A percentile compares a stretch with the other conserved stretches of the same genome.
Evolutionary conservation across 106 monocot species (phyloP).

Genomic region (Alisma plantagoaquatica): DNA sequence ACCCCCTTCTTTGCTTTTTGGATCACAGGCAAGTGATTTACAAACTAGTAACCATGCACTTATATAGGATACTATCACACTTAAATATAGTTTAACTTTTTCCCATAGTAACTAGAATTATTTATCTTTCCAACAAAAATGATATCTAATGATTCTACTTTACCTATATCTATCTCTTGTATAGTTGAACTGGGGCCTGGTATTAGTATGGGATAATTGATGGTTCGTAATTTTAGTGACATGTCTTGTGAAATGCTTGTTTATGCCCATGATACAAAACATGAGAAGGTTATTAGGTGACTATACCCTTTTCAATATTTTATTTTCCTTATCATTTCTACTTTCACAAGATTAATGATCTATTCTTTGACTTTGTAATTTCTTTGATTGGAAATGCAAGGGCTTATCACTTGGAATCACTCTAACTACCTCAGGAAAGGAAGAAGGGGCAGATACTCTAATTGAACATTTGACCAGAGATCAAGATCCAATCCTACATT

Average conservation of each 20-base stretch:
- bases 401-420: slow-evolving; percentile 88
- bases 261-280: slow-evolving; percentile 99
- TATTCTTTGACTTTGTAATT: too few species aligned
- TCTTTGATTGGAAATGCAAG: slow-evolving; percentile 11
- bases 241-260: slow-evolving; percentile 97
- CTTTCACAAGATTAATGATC: too few species aligned
- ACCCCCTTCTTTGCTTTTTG: too few species aligned
- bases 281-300: slow-evolving; percentile 97
- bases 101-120: too few species aligned
- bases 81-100: too few species aligned
- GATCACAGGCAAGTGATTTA: too few species aligned
- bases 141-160: too few species aligned
- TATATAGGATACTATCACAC: too few species aligned
- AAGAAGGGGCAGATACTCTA: slow-evolving; percentile 93
- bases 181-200: too few species aligned
- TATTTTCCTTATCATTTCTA: neutral
- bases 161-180: too few species aligned
- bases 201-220: slow-evolving; percentile 95
- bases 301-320: neutral
- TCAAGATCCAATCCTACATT: slow-evolving; percentile 97
- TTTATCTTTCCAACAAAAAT: too few species aligned
- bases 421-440: slow-evolving; percentile 91
- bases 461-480: slow-evolving; percentile 97
- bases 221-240: slow-evolving; percentile 89
- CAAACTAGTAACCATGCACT: too few species aligned